Evolutionary conservation across 139 green algal species (phyloP).

Genomic region (Desmodesmus armatus): DNA sequence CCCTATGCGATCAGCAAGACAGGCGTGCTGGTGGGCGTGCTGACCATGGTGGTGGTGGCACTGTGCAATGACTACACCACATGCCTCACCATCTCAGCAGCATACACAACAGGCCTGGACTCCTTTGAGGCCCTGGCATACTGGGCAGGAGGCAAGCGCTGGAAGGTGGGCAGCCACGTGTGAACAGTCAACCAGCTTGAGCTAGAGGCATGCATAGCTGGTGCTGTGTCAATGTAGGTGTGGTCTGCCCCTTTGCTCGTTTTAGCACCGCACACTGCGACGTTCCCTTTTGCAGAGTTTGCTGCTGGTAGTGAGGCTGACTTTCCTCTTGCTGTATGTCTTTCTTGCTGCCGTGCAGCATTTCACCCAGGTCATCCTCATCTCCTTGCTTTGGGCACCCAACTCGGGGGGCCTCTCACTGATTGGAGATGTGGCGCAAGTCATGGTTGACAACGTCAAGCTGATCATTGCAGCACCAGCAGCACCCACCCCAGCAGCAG

Average conservation of each 20-base stretch:
- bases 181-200: too few species aligned
- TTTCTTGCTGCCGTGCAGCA: constrained; percentile 65
- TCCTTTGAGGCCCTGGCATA: constrained; percentile 75
- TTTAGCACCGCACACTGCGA: too few species aligned
- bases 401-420: constrained; percentile 79
- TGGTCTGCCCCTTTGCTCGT: too few species aligned
- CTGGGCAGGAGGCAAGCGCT: constrained; percentile 60
- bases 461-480: not conserved
- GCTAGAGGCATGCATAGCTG: too few species aligned
- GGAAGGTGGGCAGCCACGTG: constrained; percentile 53
- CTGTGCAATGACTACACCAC: constrained; percentile 73
- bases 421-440: constrained; percentile 70
- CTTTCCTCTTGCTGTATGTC: too few species aligned
- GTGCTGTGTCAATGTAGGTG: too few species aligned
- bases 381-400: constrained; percentile 84
- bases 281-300: too few species aligned
- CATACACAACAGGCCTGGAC: constrained; percentile 50
- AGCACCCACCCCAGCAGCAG: not conserved
- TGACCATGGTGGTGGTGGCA: constrained; percentile 67
- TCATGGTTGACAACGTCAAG: constrained; percentile 52
- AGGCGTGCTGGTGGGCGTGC: constrained; percentile 65
- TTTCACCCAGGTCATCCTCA: constrained; percentile 71
- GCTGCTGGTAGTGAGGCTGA: too few species aligned
- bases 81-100: constrained; percentile 68
- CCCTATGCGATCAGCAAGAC: constrained; percentile 80